A percentile compares a stretch with the other conserved stretches of the same genome.
These are phyloP conservation scores for Meyerozyma athensensis DNA, from an alignment of 1,139 yeast species.

Conservation along the genomic window DNA sequence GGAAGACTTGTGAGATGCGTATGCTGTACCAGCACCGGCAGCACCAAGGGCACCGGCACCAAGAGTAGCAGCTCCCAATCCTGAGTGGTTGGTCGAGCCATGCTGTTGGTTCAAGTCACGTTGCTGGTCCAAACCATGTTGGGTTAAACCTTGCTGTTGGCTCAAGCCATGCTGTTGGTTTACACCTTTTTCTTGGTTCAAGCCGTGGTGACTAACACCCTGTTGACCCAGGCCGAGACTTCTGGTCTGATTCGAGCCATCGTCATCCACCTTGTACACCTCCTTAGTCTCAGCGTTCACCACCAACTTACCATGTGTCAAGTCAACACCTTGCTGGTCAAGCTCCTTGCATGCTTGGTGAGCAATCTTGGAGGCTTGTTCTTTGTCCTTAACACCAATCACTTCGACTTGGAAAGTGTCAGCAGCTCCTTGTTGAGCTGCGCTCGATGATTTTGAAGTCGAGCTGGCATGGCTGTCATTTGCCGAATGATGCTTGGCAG, in stretches of 20 bases:
- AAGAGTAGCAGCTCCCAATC: conserved; percentile 4
- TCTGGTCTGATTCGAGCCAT: neutral
- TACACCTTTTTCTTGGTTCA: too few species aligned
- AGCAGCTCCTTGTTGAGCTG: conserved; percentile 6
- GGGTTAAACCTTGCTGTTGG: too few species aligned
- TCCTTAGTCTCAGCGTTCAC: conserved; percentile 28
- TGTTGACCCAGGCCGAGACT: neutral
- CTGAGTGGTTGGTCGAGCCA: neutral
- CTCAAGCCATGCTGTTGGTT: too few species aligned
- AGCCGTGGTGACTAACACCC: too few species aligned
- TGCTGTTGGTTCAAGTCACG: too few species aligned
- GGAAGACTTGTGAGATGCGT: conserved; percentile 8
- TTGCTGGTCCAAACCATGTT: too few species aligned
- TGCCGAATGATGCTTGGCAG: conserved; percentile 1
- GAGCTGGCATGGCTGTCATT: neutral
- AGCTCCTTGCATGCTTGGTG: conserved; percentile 33
- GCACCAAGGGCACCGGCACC: conserved; percentile 6
- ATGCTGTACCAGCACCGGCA: conserved; percentile 8
- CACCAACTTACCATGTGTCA: conserved; percentile 32
- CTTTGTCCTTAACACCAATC: conserved; percentile 31
- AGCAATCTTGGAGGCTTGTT: conserved; percentile 31
- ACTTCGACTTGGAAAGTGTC: conserved; percentile 31
- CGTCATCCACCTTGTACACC: conserved; percentile 6
- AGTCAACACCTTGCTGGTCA: conserved; percentile 31
- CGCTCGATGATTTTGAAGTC: conserved; percentile 2